Percentiles rank a stretch among this genome's conserved stretches.
Evolutionary conservation across 805 yeast genomes (phyloP).

Genomic region (Lachancea dasiensis): DNA sequence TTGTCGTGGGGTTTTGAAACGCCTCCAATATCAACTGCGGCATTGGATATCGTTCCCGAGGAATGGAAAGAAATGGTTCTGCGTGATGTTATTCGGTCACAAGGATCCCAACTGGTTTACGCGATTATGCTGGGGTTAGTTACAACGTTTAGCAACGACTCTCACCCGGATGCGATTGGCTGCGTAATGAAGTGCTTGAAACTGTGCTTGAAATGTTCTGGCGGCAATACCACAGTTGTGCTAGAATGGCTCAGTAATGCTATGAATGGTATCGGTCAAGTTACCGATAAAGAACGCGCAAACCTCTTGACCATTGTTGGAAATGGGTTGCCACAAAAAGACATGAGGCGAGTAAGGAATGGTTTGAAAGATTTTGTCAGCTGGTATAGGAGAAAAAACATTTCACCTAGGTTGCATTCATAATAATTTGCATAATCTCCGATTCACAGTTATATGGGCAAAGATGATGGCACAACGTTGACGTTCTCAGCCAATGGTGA

Average conservation of each 20-base stretch:
- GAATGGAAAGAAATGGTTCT: conserved; percentile 46
- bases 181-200: conserved; percentile 58
- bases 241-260: conserved; percentile 56
- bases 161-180: conserved; percentile 69
- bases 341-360: conserved; percentile 65
- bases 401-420: conserved; percentile 39
- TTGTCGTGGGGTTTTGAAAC: conserved; percentile 76
- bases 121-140: conserved; percentile 61
- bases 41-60: conserved; percentile 46
- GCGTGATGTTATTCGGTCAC: conserved; percentile 39
- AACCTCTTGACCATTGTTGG: conserved; percentile 54
- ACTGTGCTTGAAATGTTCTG: conserved; percentile 41
- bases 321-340: conserved; percentile 59
- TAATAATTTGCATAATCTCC: neutral
- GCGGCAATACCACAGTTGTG: conserved; percentile 34
- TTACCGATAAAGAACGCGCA: conserved; percentile 59
- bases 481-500: too few species aligned
- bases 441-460: neutral
- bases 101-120: conserved; percentile 51
- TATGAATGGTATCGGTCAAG: conserved; percentile 48
- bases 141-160: conserved; percentile 62
- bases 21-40: conserved; percentile 71
- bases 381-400: conserved; percentile 78
- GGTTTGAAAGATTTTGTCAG: conserved; percentile 70
- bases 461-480: too few species aligned